Base-by-base conservation (phyloP, 768 basidiomycete genomes). In the Ramaria rubella region DNA sequence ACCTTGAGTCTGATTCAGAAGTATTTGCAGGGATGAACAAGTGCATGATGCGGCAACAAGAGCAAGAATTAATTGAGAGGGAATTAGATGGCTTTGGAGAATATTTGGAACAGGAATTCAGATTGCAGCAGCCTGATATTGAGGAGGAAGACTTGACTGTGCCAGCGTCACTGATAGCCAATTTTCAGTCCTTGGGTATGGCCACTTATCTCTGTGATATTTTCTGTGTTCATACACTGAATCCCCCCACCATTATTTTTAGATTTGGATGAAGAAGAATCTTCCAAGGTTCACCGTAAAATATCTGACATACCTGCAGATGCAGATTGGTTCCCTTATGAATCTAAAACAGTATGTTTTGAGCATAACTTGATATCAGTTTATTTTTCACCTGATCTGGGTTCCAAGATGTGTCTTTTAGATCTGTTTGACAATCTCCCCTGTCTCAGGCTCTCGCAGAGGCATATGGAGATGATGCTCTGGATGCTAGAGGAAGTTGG, bases 401-500 rank as follows among this genome's bases (percentile, higher is more conserved):
- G n/a, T 38, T 11, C n/a, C 11, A 11, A 38, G 36, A 38, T 38
- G 36, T 38, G 11, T 38, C 36, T 38, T 38, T 38, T 38, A 38
- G 36, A 38, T 38, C 36, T 38, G n/a, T 38, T 38, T 38, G 36
- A 38, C 36, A 38, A 38, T 38, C 36, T 38, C 48, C 50, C 50
- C 6, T 31, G 50, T 21, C n/a, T 51, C 9, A 26, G 50, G n/a
- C 30, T 51, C 9, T 51, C 50, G 15, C 15, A 17, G 29, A n/a
- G 29, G 15, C 50, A 51, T 21, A 33, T 51, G 9, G 29, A 34
- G 9, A 51, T 51, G 50, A 17, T 51, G 19, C 50, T 51, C 6
- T 51, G 50, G 50, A 31, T 51, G 11, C 29, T 51, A 31, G 34
- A 51, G 50, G 27, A 51, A 29, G 23, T 21, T 15, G 50, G 50